Conservation (phyloP, 2,329 filamentous ascomycete species). For the Orbilia ellipsospora region DNA sequence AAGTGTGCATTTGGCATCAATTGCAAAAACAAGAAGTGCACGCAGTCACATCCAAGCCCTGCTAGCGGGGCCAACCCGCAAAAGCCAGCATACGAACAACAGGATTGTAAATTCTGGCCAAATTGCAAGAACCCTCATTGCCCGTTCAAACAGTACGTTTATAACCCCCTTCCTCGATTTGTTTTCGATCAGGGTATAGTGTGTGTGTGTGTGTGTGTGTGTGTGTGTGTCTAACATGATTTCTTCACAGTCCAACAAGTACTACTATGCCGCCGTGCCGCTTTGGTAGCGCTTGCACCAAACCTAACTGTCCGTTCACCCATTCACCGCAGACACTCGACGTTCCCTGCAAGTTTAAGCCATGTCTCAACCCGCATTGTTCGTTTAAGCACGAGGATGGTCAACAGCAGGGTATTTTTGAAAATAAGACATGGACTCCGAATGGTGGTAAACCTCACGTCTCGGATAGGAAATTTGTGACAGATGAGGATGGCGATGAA, state of each 20-base stretch:
- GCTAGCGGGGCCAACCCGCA: slow-evolving; percentile 67
- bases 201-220: background rate
- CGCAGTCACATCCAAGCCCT: slow-evolving; percentile 89
- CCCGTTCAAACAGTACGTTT: slow-evolving; percentile 77
- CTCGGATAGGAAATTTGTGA: slow-evolving; percentile 86
- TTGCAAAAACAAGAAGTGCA: slow-evolving; percentile 96
- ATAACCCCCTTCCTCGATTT: background rate
- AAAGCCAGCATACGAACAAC: slow-evolving; percentile 81
- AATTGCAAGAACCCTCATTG: slow-evolving; percentile 90
- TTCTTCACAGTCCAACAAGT: slow-evolving; percentile 53
- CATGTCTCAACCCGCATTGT: slow-evolving; percentile 89
- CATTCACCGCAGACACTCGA: slow-evolving; percentile 72
- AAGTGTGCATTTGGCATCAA: slow-evolving; percentile 83
- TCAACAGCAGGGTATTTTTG: slow-evolving; percentile 81
- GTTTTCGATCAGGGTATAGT: background rate
- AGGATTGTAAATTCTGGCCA: slow-evolving; percentile 90
- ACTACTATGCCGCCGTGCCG: slow-evolving; percentile 86
- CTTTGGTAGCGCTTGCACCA: slow-evolving; percentile 88
- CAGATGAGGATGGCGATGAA: slow-evolving; percentile 72
- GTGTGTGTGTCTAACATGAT: slow-evolving; percentile 18
- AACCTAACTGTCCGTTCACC: slow-evolving; percentile 85
- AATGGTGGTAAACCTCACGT: slow-evolving; percentile 74
- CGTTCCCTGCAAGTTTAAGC: slow-evolving; percentile 80
- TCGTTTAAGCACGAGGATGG: slow-evolving; percentile 90
- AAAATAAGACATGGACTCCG: slow-evolving; percentile 91